Evolutionary conservation across 2,329 filamentous ascomycete species (phyloP), one percentile per base, ranked within the genome.

Genomic region (Fusarium compactum): DNA sequence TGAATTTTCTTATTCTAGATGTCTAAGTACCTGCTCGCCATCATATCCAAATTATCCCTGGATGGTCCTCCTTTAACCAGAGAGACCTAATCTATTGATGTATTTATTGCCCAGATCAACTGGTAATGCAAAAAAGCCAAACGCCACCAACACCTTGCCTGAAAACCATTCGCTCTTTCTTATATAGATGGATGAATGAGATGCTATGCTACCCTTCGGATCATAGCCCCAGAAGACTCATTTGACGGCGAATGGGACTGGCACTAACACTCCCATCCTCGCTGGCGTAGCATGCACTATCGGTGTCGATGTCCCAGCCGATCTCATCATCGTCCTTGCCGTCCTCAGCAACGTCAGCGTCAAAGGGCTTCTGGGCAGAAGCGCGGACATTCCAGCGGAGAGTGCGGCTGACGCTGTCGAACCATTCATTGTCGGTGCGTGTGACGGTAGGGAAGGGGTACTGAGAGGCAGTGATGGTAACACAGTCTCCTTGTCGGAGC

Each of bases 371-470:
- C 81, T 99, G 96, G 58, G 91, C 91, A 8, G 95, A 95, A 7
- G 94, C 95, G 47, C 96, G 88, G 27, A 92, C 95, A 82, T 99
- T 99, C 96, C 96, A 99, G 68, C 95, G 88, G 63, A 99, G 85
- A 6, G 95, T 97, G 65, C 95, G 89, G 56, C 93, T 94, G 51
- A 99, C 94, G 76, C 93, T 97, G 80, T 98, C 93, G 78, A 99
- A 98, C 96, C 96, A 99, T 80, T 99, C 96, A 2, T 91, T 92
- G 66, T 91, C 91, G 69, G 92, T 93, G 70, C 94, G 92, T 62
- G 97, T 93, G 45, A 99, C 95, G 2, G 96, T 98, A 5, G 96
- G 96, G 83, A 99, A 98, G 1, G 96, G 96, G 77, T 98, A 99
- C 78, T 97, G 94, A 30, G 93, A 97, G 6, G 96, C 96, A 43